Base-by-base conservation (phyloP, 2,329 filamentous ascomycete genomes). In the Allantophomopsis lycopodina region DNA sequence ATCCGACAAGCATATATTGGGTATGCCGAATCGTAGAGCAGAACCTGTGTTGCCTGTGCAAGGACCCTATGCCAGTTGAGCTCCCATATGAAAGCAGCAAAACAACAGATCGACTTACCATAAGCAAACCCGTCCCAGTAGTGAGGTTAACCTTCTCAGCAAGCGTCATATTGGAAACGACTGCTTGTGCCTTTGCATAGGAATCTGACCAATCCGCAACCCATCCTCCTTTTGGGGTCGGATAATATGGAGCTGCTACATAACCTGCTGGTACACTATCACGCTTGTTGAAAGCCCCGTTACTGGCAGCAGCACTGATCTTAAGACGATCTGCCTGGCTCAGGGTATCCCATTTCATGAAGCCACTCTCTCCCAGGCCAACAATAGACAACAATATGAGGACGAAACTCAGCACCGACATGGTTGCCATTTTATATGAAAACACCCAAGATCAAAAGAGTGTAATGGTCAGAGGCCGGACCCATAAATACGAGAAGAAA, bases 111-210 rank as follows among this genome's bases (percentile, higher is more conserved):
- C 32, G 16, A 37, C 21, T 23, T 37, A 41, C 81, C 82, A 86
- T 87, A 46, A 68, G 79, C 33, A 79, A 68, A 1, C 82, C 82
- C 1, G 71, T 79, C 3, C 83, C 83, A 1, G 73, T 72, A 0
- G 81, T 86, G 38, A 87, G 68, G 52, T 87, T 88, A 3, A 80
- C 78, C 61, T 88, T 89, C 55, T 88, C 83, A 2, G 81, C 82
- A 41, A 89, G 59, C 0, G 82, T 88, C 82, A 89, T 84, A 36
- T 75, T 71, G 39, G 74, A 71, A 13, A 89, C 83, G 12, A 88
- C 57, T 3, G 64, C 58, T 42, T 76, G 68, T 1, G 83, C 83
- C 50, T 82, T 85, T 39, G 61, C 61, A 52, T 87, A 89, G 48
- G 80, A 79, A 14, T 71, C 71, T 16, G 63, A 63, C 83, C 83